phyloP scores from a whole-genome alignment of 2,329 filamentous ascomycete genomes.

The Neopestalotiopsis clavispora region DNA sequence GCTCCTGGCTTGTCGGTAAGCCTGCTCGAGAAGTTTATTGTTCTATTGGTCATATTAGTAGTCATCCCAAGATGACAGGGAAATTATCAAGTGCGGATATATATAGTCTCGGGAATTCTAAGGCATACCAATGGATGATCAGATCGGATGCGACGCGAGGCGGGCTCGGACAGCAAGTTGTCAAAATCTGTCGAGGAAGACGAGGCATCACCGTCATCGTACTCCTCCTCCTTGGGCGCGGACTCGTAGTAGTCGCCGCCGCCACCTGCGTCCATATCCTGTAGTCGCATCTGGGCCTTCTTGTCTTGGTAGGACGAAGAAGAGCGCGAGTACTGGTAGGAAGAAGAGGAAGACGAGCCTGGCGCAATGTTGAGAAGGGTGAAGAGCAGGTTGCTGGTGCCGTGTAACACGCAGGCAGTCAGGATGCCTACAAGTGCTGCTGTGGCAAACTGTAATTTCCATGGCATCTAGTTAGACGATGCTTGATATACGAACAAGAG shows the following conservation, averaged over 20 bases:
- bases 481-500: background rate
- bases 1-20: conserved; percentile 31
- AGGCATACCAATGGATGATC: conserved; percentile 1
- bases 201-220: conserved; percentile 14
- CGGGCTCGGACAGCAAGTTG: background rate
- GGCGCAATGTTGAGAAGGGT: conserved; percentile 30
- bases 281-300: background rate
- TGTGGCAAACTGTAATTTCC: conserved; percentile 30
- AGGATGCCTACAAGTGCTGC: conserved; percentile 34
- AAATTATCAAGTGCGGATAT: background rate
- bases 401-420: conserved; percentile 31
- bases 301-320: background rate
- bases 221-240: background rate
- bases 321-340: too few species aligned
- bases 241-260: conserved; percentile 19
- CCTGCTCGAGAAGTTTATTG: conserved; percentile 29
- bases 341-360: background rate
- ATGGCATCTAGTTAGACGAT: background rate
- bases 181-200: conserved; percentile 11
- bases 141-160: background rate
- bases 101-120: background rate
- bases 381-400: conserved; percentile 33
- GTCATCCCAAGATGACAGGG: background rate
- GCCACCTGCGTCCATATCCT: background rate
- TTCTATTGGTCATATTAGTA: background rate